A percentile compares a stretch with the other conserved stretches of the same genome.
phyloP scores from a whole-genome alignment of 371 early-diverging fungal genomes.

The Coelomomyces lativittatus region DNA sequence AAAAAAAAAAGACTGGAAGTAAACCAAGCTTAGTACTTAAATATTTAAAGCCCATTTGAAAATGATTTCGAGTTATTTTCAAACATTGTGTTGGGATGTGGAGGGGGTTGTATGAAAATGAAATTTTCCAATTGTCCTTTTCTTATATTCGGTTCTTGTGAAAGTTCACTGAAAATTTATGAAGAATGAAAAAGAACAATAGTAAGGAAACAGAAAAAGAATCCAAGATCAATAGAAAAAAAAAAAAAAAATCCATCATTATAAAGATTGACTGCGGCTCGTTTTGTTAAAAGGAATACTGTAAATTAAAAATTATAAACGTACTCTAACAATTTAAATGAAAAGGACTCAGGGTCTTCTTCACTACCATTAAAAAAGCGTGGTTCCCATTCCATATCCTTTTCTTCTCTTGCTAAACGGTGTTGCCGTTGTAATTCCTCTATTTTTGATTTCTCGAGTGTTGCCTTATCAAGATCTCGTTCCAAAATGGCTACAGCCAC shows the following conservation, averaged over 20 bases:
- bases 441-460: conserved; percentile 57
- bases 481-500: conserved; percentile 54
- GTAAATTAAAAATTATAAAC: not conserved
- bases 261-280: too few species aligned
- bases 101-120: conserved; percentile 1
- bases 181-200: not conserved
- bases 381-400: conserved; percentile 8
- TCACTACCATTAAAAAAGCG: conserved; percentile 13
- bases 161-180: not conserved
- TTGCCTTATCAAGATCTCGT: conserved; percentile 56
- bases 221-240: too few species aligned
- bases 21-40: too few species aligned
- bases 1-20: too few species aligned
- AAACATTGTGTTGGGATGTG: too few species aligned
- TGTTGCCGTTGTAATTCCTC: conserved; percentile 64
- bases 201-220: not conserved
- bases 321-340: not conserved
- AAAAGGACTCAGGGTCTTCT: conserved; percentile 4
- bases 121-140: not conserved
- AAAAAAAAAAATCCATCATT: too few species aligned
- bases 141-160: not conserved
- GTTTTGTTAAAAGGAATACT: not conserved
- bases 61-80: too few species aligned
- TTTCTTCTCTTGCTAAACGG: conserved; percentile 38
- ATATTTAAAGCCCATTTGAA: too few species aligned